Conservation (phyloP, 805 yeast genomes). For the Candida saitoana region DNA sequence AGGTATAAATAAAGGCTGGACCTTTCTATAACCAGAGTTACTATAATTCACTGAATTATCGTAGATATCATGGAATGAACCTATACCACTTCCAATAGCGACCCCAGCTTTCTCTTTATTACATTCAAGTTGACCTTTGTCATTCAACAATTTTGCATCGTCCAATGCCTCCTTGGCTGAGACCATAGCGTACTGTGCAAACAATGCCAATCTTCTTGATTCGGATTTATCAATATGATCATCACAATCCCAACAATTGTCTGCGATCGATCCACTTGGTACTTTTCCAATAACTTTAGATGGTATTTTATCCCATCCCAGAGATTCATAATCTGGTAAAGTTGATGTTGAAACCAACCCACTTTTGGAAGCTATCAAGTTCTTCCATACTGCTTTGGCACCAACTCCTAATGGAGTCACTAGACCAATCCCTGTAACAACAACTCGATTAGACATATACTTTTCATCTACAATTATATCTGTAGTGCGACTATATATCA, state of each 20-base stretch:
- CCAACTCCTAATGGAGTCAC: conserved; percentile 86
- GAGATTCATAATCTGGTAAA: conserved; percentile 38
- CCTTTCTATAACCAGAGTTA: conserved; percentile 51
- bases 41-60: conserved; percentile 55
- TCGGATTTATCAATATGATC: conserved; percentile 50
- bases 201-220: conserved; percentile 60
- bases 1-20: conserved; percentile 86
- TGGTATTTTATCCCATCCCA: conserved; percentile 54
- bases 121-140: conserved; percentile 29
- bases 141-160: conserved; percentile 49
- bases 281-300: conserved; percentile 72
- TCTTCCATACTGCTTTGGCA: conserved; percentile 48
- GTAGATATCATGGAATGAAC: conserved; percentile 71
- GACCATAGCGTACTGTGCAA: conserved; percentile 73
- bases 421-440: conserved; percentile 87
- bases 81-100: conserved; percentile 91
- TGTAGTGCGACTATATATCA: background rate
- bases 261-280: conserved; percentile 45
- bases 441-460: conserved; percentile 54
- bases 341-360: conserved; percentile 55
- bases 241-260: conserved; percentile 48
- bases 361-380: conserved; percentile 46
- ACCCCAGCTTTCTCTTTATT: conserved; percentile 54
- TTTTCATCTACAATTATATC: background rate
- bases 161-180: conserved; percentile 74